Evolutionary conservation across 1,139 yeast genomes (phyloP).

Genomic region (Saccharomycopsis hybrid): DNA sequence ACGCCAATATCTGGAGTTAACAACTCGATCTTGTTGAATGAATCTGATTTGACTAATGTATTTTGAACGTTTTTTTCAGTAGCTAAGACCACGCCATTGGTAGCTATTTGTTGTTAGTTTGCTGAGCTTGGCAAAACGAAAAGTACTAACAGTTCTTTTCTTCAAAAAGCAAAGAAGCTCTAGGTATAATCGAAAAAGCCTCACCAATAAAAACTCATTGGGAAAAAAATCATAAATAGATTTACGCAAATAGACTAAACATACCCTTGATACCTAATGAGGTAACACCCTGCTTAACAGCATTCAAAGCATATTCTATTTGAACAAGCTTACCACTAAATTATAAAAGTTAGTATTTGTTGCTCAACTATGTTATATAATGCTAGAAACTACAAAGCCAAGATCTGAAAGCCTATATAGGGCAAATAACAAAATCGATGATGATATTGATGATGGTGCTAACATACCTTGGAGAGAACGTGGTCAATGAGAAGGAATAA

Average conservation of each 20-base stretch:
- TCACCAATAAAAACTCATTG: too few species aligned
- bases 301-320: constrained; percentile 95
- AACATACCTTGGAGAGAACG: constrained; percentile 90
- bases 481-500: constrained; percentile 93
- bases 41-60: constrained; percentile 65
- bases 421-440: neutral
- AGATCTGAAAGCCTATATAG: neutral
- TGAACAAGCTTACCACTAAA: constrained; percentile 91
- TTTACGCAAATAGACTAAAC: too few species aligned
- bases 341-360: constrained; percentile 13
- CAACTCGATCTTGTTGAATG: constrained; percentile 70
- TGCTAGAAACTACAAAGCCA: neutral
- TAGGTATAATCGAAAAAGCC: too few species aligned
- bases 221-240: too few species aligned
- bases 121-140: too few species aligned
- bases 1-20: constrained; percentile 95
- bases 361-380: constrained; percentile 8
- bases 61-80: constrained; percentile 91
- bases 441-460: too few species aligned
- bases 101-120: constrained; percentile 39
- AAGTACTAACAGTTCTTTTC: too few species aligned
- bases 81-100: constrained; percentile 94
- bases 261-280: constrained; percentile 80
- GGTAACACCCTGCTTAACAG: constrained; percentile 97
- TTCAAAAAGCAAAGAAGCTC: too few species aligned